phyloP scores from a whole-genome alignment of 495 filamentous ascomycete species.

The Xylaria acuta region DNA sequence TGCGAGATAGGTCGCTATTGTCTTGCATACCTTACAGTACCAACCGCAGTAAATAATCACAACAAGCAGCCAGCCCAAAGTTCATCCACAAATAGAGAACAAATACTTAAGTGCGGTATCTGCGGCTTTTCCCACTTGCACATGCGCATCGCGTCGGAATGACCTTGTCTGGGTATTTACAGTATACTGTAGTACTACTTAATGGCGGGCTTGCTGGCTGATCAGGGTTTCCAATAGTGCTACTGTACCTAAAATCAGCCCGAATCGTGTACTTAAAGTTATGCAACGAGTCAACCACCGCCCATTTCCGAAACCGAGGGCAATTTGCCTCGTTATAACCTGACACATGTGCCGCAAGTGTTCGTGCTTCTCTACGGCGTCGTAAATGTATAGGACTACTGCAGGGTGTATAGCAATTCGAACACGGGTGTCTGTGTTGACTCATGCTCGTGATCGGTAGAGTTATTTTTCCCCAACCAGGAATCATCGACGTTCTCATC shows the following conservation, averaged over 20 bases:
- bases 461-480: neutral
- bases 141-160: conserved; percentile 1
- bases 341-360: conserved; percentile 4
- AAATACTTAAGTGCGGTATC: conserved; percentile 1
- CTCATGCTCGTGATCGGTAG: neutral
- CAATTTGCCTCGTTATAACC: neutral
- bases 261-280: conserved; percentile 5
- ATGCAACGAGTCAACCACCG: conserved; percentile 9
- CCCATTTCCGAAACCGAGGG: neutral
- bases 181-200: neutral
- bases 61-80: neutral
- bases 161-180: neutral
- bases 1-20: neutral
- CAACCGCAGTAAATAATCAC: neutral
- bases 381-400: neutral
- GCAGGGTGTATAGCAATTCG: neutral
- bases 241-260: neutral
- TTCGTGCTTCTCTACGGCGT: neutral
- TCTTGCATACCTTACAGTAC: neutral
- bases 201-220: neutral
- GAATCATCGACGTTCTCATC: neutral
- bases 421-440: neutral
- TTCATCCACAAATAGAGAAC: neutral
- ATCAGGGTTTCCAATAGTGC: neutral
- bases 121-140: conserved; percentile 10